Evolutionary conservation across 345 rosid genomes (phyloP), one percentile per base, ranked within the genome.

Genomic region (Linum tenue): DNA sequence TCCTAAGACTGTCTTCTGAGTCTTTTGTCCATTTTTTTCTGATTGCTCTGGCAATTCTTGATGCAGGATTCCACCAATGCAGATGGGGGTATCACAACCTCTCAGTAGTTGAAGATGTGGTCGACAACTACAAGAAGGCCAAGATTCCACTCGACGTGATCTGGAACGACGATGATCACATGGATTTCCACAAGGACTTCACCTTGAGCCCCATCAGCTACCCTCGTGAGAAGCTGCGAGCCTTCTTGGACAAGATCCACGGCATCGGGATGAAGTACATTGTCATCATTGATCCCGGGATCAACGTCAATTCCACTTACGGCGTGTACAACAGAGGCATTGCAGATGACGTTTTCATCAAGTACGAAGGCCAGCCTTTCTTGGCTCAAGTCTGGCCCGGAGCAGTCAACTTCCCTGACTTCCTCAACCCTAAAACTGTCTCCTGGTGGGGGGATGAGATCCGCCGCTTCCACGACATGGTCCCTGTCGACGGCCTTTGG

Each of bases 341-440:
- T 61, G 92, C 91, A 31, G 80, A 83, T 7, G 96, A 91, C 55
- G 92, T 94, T 58, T 94, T 94, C 72, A 91, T 94, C 79, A 94
- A 91, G 80, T 86, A 94, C 39, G 80, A 79, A 4, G 97, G 95
- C 10, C 83, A 91, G 71, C 92, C 92, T 5, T 94, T 67, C 78
- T 60, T 94, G 16, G 99, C 96, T 67, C 99, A 94, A 79, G 99
- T 91, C 15, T 94, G 97, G 99, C 99, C 97, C 1, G 99, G 99
- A 43, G 83, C 97, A 9, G 96, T 91, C 48, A 66, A 94, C 70
- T 94, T 94, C 66, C 99, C 99, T 36, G 99, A 94, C 75, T 91
- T 88, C 76, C 97, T 94, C 66, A 94, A 91, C 77, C 99, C 96
- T 0, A 94, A 81, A 65, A 88, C 97, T 0, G 91, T 94, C 35